Evolutionary conservation across 192 early-diverging fungal genomes (phyloP), one percentile per base, ranked within the genome.

Genomic region (Oehlia diaphana): DNA sequence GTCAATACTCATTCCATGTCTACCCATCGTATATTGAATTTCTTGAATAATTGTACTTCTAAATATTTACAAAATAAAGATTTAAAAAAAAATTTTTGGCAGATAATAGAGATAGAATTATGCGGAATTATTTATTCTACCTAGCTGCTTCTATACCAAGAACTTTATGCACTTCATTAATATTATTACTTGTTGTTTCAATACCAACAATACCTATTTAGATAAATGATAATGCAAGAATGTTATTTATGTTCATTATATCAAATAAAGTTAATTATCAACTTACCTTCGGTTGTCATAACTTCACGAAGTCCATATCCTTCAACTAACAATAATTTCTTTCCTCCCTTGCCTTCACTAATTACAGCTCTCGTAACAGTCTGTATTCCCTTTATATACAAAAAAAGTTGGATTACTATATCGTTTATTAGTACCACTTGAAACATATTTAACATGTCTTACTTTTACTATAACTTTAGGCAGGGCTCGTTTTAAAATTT

Each of bases 111-210:
- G n/a, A 35, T 63, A 39, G 35, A 84, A 14, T 9, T 23, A 47
- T 47, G 10, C 2, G 2, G 10, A 6, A 83, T 13, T 35, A 83
- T 12, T 12, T 12, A 47, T 47, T 23, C 1, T 80, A 85, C 79
- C 95, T 87, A 8, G 97, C 97, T 6, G 98, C 97, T 81, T 99
- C 97, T 81, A 99, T 98, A 68, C 98, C 98, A 44, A 99, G 87
- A 37, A 93, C 93, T 79, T 93, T 87, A 74, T 90, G 86, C 19
- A 95, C 92, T 84, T 99, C 98, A 87, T 98, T 93, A 70, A 96
- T 94, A 82, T 97, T 92, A 86, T 99, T 99, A 44, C 93, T 95
- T 13, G 87, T 91, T 2, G 95, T 94, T 53, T 90, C 80, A 21
- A 86, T 83, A 23, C 95, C 97, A 71, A 94, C 88, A 63, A 98